phyloP scores from a whole-genome alignment of 2,329 filamentous ascomycete species.

The Pseudogymnoascus sp. region DNA sequence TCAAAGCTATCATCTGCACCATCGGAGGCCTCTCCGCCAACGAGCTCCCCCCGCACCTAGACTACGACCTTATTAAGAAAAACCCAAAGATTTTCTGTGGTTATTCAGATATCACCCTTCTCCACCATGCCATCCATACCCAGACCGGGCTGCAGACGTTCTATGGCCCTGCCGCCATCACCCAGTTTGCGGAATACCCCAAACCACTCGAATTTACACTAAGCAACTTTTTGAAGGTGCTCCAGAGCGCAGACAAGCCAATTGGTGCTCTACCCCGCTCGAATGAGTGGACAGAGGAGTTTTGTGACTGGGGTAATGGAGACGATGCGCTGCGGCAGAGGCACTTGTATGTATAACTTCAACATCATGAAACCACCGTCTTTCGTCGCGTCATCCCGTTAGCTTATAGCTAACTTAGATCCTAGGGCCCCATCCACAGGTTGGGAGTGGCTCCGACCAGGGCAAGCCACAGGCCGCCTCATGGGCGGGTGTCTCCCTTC shows the following conservation, averaged over 20 bases:
- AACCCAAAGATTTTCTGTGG: conserved; percentile 29
- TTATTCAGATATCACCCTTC: conserved; percentile 26
- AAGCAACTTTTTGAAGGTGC: conserved; percentile 17
- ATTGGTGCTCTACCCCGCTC: not conserved
- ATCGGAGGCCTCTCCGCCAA: conserved; percentile 23
- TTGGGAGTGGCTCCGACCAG: conserved; percentile 10
- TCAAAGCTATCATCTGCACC: conserved; percentile 24
- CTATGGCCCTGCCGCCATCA: conserved; percentile 24
- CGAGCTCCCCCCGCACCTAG: conserved; percentile 23
- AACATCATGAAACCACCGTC: not conserved
- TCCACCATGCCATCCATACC: conserved; percentile 22
- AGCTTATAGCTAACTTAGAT: not conserved
- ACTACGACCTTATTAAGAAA: conserved; percentile 23
- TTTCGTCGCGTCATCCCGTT: not conserved
- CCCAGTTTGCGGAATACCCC: conserved; percentile 21
- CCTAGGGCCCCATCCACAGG: not conserved
- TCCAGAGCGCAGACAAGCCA: not conserved
- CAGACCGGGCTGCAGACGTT: conserved; percentile 22
- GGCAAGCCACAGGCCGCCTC: not conserved
- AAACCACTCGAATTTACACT: conserved; percentile 17
- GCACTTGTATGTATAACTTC: not conserved
- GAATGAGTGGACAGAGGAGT: not conserved
- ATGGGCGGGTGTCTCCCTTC: conserved; percentile 6
- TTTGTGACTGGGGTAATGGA: not conserved
- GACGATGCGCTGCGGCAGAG: not conserved